A percentile compares a stretch with the other conserved stretches of the same genome.
These are phyloP conservation scores for Fusarium sp. DNA, from an alignment of 2,329 filamentous ascomycete species.

Conservation along the genomic window DNA sequence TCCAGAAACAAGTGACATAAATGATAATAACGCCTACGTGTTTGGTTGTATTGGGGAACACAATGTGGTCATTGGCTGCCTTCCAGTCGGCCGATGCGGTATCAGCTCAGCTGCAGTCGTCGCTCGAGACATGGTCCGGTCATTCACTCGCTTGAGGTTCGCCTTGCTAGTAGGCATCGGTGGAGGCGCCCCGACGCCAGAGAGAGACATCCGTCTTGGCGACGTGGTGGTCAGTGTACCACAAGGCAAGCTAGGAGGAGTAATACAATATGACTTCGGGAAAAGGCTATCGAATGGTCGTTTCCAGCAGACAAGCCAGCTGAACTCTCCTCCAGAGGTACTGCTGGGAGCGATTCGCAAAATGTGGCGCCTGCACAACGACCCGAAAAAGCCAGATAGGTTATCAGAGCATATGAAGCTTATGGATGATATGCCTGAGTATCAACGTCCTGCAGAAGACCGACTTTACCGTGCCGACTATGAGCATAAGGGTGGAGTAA, in stretches of 20 bases:
- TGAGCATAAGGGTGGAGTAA: not conserved
- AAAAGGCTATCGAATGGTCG: not conserved
- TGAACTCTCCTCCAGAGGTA: slow-evolving; percentile 25
- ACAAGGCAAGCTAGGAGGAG: not conserved
- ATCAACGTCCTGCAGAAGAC: not conserved
- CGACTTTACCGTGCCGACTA: not conserved
- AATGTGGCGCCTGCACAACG: not conserved
- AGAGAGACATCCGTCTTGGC: not conserved
- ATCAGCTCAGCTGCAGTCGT: not conserved
- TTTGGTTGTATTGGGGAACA: not conserved
- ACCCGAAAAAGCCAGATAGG: too few relatives aligned
- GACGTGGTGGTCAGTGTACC: not conserved
- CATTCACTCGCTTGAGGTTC: not conserved
- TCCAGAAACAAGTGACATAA: not conserved
- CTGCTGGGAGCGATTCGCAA: slow-evolving; percentile 6
- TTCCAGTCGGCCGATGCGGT: not conserved
- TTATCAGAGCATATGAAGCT: not conserved
- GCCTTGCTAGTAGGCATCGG: not conserved
- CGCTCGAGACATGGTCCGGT: not conserved
- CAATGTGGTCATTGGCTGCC: not conserved
- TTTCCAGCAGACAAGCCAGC: slow-evolving; percentile 1
- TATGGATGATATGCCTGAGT: not conserved
- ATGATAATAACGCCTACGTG: not conserved
- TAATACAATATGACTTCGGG: not conserved
- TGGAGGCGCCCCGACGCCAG: not conserved